These are phyloP conservation scores for Paecilomyces dactylethromorphus DNA, from an alignment of 2,329 filamentous ascomycete genomes.

Conservation along the genomic window DNA sequence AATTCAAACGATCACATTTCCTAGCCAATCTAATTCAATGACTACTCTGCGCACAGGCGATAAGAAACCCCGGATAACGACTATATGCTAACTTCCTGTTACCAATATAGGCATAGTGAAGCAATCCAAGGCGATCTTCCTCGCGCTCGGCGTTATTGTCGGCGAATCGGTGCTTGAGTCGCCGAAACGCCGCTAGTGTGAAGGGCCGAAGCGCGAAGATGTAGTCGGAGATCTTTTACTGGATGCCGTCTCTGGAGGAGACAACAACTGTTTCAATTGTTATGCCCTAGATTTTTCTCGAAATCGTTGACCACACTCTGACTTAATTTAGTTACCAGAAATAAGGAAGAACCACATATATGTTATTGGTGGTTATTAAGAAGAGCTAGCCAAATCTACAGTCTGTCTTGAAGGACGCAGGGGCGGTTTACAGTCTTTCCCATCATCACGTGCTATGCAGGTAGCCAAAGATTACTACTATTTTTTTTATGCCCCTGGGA, in stretches of 20 bases:
- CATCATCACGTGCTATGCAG: too few relatives aligned
- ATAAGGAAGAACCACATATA: too few relatives aligned
- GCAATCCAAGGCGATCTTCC: not conserved
- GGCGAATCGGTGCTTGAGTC: not conserved
- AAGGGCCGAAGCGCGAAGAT: not conserved
- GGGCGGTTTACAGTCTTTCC: too few relatives aligned
- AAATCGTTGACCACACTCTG: too few relatives aligned
- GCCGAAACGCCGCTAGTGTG: not conserved
- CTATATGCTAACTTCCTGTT: not conserved
- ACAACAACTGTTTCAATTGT: not conserved
- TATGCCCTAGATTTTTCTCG: too few relatives aligned
- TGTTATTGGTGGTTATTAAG: too few relatives aligned
- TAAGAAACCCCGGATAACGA: not conserved
- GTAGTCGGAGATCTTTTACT: not conserved
- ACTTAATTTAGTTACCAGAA: too few relatives aligned
- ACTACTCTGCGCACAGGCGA: not conserved
- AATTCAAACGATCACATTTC: not conserved
- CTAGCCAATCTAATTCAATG: not conserved
- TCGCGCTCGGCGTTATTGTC: not conserved
- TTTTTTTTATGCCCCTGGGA: too few relatives aligned
- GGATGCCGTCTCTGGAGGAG: not conserved
- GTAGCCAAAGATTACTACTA: too few relatives aligned
- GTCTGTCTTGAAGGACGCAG: too few relatives aligned
- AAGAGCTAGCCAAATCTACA: too few relatives aligned
- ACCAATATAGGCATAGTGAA: not conserved